Conservation (phyloP, 208 protist species). For the Jaenimonas drosophilae region DNA sequence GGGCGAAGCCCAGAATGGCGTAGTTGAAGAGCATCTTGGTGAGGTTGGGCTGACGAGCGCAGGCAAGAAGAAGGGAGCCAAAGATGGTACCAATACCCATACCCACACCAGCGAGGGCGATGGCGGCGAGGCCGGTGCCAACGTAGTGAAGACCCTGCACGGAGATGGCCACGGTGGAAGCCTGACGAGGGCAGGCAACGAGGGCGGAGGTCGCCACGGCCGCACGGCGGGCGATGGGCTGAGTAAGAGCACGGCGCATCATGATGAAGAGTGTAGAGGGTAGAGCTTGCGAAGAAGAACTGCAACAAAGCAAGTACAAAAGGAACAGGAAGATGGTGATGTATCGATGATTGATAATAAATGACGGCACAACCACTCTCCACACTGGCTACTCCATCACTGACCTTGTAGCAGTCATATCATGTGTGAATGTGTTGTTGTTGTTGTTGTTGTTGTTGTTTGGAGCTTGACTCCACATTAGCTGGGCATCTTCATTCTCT, state of each 20-base stretch:
- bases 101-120: conserved; percentile 62
- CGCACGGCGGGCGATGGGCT: conserved; percentile 33
- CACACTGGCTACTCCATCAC: too few species aligned
- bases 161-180: conserved; percentile 53
- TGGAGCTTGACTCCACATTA: too few species aligned
- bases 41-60: conserved; percentile 68
- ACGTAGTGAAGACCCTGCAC: conserved; percentile 67
- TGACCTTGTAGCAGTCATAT: too few species aligned
- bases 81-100: conserved; percentile 72
- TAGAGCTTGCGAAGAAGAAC: background rate
- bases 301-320: background rate
- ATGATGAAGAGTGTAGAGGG: conserved; percentile 23
- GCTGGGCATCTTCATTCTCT: too few species aligned
- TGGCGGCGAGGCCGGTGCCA: conserved; percentile 55
- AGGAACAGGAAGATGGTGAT: background rate
- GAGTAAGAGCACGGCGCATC: conserved; percentile 59
- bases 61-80: conserved; percentile 45
- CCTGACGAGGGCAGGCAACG: conserved; percentile 19
- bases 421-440: too few species aligned
- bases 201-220: conserved; percentile 12
- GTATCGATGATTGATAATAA: background rate
- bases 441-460: too few species aligned
- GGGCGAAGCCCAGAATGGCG: conserved; percentile 72
- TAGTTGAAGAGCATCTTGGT: conserved; percentile 75
- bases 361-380: too few species aligned